A percentile compares a stretch with the other conserved stretches of the same genome.
These are phyloP conservation scores for Hydrangea macrophylla DNA, from an alignment of 148 eudicot species.

Conservation along the genomic window DNA sequence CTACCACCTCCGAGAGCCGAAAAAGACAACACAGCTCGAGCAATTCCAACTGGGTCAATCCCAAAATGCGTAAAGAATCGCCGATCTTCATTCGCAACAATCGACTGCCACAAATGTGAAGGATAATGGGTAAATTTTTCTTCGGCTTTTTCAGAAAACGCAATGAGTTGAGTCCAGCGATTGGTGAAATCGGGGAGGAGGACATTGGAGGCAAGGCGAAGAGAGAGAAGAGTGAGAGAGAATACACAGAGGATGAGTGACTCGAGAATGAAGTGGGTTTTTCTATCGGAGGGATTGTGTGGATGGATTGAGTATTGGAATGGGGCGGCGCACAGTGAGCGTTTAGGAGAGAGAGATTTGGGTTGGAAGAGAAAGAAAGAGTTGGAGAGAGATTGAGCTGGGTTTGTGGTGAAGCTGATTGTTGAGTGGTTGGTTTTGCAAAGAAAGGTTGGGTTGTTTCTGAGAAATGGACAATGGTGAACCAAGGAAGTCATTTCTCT, in stretches of 20 bases:
- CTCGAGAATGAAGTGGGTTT: neutral
- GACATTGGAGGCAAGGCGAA: slow-evolving; percentile 10
- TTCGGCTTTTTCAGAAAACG: slow-evolving; percentile 9
- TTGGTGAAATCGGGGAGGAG: slow-evolving; percentile 12
- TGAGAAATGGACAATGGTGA: neutral
- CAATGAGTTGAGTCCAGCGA: slow-evolving; percentile 16
- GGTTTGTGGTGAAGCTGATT: neutral
- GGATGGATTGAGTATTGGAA: neutral
- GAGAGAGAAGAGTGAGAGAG: slow-evolving; percentile 10
- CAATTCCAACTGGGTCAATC: slow-evolving; percentile 19
- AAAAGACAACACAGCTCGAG: slow-evolving; percentile 8
- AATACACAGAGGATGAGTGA: slow-evolving; percentile 1
- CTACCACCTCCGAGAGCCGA: slow-evolving; percentile 16
- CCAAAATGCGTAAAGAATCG: slow-evolving; percentile 21
- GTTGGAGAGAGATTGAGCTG: neutral
- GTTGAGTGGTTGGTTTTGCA: neutral
- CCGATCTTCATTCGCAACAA: slow-evolving; percentile 20
- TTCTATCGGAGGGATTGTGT: neutral
- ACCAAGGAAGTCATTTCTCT: neutral
- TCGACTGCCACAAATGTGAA: slow-evolving; percentile 3
- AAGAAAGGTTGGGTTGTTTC: neutral
- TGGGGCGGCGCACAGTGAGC: neutral
- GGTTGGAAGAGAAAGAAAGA: neutral
- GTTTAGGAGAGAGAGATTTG: neutral
- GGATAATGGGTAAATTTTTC: slow-evolving; percentile 4